phyloP scores from a whole-genome alignment of 306 rosid species.

The Albizia julibrissin region DNA sequence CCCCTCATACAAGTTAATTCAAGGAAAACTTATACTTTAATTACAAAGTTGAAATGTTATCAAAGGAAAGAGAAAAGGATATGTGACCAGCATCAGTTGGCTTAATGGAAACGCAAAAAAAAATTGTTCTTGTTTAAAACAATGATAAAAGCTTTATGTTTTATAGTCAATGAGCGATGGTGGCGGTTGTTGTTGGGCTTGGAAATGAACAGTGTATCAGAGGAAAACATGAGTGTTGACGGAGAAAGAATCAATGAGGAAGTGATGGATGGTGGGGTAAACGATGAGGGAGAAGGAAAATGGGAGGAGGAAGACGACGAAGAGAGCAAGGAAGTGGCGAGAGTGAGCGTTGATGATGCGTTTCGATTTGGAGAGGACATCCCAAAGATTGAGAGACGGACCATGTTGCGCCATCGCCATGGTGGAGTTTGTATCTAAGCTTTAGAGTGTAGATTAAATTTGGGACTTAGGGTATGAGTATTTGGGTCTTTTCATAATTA shows the following conservation, averaged over 20 bases:
- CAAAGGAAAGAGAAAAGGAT: too few relatives aligned
- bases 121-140: too few relatives aligned
- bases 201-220: background rate
- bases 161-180: conserved; percentile 1
- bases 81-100: too few relatives aligned
- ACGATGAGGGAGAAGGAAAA: conserved; percentile 46
- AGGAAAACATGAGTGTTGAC: conserved; percentile 29
- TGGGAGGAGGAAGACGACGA: conserved; percentile 65
- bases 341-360: conserved; percentile 40
- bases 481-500: too few relatives aligned
- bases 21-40: too few relatives aligned
- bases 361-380: conserved; percentile 42
- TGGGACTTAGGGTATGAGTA: too few relatives aligned
- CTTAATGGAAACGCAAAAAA: too few relatives aligned
- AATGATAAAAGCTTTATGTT: too few relatives aligned
- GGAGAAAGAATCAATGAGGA: conserved; percentile 22
- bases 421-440: too few relatives aligned
- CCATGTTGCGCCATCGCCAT: background rate
- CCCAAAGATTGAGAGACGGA: conserved; percentile 23
- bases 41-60: too few relatives aligned
- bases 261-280: conserved; percentile 42
- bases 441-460: too few relatives aligned
- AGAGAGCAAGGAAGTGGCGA: conserved; percentile 60
- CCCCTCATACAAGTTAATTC: too few relatives aligned
- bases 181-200: background rate